A percentile compares a stretch with the other conserved stretches of the same genome.
Evolutionary conservation across 371 early-diverging fungal species (phyloP).

Genomic region (Rhizopus stolonifer): DNA sequence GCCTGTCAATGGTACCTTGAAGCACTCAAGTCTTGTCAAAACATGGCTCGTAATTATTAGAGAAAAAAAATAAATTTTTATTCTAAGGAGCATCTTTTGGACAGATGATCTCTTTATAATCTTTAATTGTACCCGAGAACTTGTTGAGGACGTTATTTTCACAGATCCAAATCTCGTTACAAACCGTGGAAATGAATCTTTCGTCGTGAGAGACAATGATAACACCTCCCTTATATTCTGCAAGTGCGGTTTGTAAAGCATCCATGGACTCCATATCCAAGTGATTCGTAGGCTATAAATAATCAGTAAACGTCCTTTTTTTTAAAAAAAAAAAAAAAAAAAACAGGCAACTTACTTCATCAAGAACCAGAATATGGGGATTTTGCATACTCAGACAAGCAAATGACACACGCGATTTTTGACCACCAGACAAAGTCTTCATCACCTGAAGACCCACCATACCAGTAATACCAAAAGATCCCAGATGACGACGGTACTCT

Average conservation of each 20-base stretch:
- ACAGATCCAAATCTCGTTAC: constrained; percentile 91
- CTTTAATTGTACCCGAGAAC: constrained; percentile 65
- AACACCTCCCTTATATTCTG: constrained; percentile 85
- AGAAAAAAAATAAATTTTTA: neutral
- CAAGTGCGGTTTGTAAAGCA: constrained; percentile 80
- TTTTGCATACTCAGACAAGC: constrained; percentile 89
- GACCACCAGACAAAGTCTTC: constrained; percentile 96
- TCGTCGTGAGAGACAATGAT: constrained; percentile 94
- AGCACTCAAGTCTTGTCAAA: constrained; percentile 84
- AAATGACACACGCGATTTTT: constrained; percentile 96
- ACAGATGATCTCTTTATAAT: constrained; percentile 45
- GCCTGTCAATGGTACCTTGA: constrained; percentile 89
- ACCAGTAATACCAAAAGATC: constrained; percentile 94
- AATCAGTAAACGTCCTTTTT: neutral
- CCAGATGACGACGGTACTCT: constrained; percentile 93
- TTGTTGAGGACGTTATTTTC: constrained; percentile 58
- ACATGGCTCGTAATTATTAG: constrained; percentile 56
- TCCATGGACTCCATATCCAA: constrained; percentile 92
- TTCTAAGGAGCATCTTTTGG: constrained; percentile 31
- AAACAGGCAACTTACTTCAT: constrained; percentile 68
- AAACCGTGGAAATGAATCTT: constrained; percentile 83
- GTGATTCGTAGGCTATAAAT: constrained; percentile 76
- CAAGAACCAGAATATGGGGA: constrained; percentile 95
- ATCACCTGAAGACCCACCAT: constrained; percentile 93
- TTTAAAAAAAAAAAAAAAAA: constrained; percentile 24